These are phyloP conservation scores for Colletotrichum godetiae DNA, from an alignment of 2,329 filamentous ascomycete species.

Conservation along the genomic window DNA sequence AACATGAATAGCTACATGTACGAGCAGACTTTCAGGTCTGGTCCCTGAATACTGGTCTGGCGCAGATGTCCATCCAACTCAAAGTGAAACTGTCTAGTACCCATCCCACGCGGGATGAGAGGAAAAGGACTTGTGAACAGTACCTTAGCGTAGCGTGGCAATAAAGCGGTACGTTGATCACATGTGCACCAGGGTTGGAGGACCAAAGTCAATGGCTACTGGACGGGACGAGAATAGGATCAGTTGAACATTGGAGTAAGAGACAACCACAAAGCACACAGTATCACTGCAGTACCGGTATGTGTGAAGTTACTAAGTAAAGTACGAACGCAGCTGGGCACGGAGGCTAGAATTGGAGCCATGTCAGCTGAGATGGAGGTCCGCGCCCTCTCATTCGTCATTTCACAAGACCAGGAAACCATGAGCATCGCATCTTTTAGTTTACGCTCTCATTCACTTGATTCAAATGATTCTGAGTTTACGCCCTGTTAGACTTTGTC, in stretches of 20 bases:
- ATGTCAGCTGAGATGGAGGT: conserved; percentile 1
- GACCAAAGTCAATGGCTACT: not conserved
- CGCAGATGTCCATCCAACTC: conserved; percentile 5
- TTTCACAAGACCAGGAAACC: not conserved
- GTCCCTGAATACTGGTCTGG: not conserved
- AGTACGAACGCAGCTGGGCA: not conserved
- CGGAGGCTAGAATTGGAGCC: conserved; percentile 6
- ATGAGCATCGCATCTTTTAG: not conserved
- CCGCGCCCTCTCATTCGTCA: conserved; percentile 2
- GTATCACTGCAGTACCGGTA: not conserved
- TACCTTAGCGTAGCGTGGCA: conserved; percentile 8
- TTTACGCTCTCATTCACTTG: not conserved
- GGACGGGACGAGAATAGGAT: not conserved
- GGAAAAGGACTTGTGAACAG: not conserved
- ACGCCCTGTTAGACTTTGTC: not conserved
- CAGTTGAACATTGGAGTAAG: conserved; percentile 1
- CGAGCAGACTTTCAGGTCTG: not conserved
- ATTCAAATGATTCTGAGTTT: not conserved
- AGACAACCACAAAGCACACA: not conserved
- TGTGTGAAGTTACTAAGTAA: not conserved
- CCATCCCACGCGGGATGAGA: not conserved
- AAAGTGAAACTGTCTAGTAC: conserved; percentile 5
- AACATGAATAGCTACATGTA: not conserved
- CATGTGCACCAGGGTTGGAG: not conserved
- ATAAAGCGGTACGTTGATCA: conserved; percentile 1